These are phyloP conservation scores for Trichoderma atroviride DNA, from an alignment of 2,329 filamentous ascomycete species.

Conservation along the genomic window DNA sequence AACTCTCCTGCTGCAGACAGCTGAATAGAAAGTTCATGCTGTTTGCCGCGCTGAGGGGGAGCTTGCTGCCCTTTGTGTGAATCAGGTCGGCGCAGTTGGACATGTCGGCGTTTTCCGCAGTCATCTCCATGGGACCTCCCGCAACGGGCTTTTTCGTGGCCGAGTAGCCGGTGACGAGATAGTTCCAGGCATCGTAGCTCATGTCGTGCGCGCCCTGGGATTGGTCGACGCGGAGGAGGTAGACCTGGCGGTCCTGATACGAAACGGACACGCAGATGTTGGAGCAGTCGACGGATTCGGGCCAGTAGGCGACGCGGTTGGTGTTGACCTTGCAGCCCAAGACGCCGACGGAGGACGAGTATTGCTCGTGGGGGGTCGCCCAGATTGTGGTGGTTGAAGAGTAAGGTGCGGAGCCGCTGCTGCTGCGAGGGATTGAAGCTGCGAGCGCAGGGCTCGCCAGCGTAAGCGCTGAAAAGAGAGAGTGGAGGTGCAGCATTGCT, in stretches of 20 bases:
- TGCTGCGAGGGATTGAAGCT: slow-evolving; percentile 16
- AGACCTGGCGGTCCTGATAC: slow-evolving; percentile 53
- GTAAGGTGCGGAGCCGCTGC: background rate
- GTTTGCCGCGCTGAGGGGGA: slow-evolving; percentile 53
- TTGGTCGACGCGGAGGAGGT: slow-evolving; percentile 62
- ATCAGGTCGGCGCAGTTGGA: slow-evolving; percentile 54
- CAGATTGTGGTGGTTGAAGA: slow-evolving; percentile 31
- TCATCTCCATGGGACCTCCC: slow-evolving; percentile 54
- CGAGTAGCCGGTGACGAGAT: slow-evolving; percentile 53
- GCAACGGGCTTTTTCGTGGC: slow-evolving; percentile 49
- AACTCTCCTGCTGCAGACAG: slow-evolving; percentile 45
- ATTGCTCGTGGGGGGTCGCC: slow-evolving; percentile 59
- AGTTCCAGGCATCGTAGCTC: slow-evolving; percentile 65
- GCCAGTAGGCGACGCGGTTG: slow-evolving; percentile 65
- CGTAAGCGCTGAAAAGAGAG: slow-evolving; percentile 8
- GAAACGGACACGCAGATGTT: slow-evolving; percentile 58
- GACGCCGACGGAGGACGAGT: slow-evolving; percentile 61
- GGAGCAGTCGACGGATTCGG: slow-evolving; percentile 55
- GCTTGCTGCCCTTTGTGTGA: slow-evolving; percentile 43
- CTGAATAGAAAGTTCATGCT: slow-evolving; percentile 56
- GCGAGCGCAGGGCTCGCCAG: slow-evolving; percentile 7
- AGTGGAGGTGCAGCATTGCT: slow-evolving; percentile 8
- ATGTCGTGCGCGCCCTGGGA: slow-evolving; percentile 61
- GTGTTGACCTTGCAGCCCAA: slow-evolving; percentile 64
- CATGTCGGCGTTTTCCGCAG: slow-evolving; percentile 48